These are phyloP conservation scores for Salix exigua DNA, from an alignment of 345 rosid genomes.

Conservation along the genomic window DNA sequence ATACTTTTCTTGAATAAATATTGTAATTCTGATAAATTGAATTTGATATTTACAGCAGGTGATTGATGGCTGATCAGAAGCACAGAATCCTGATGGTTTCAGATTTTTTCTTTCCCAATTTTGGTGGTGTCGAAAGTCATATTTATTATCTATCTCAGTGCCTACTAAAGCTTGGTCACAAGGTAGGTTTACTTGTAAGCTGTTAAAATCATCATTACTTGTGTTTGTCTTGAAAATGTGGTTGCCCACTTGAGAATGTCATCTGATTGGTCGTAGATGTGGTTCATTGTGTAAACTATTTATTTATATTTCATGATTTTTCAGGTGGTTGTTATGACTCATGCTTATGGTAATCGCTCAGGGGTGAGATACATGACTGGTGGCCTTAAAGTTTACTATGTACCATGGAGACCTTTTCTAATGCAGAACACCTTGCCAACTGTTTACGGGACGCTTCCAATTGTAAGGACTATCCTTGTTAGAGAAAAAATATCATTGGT, in stretches of 20 bases:
- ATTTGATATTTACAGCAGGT: constrained; percentile 24
- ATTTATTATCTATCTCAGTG: constrained; percentile 91
- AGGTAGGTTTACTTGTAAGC: constrained; percentile 37
- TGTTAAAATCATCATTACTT: background rate
- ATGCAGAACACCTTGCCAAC: constrained; percentile 88
- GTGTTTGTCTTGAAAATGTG: background rate
- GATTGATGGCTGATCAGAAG: constrained; percentile 50
- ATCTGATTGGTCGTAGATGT: background rate
- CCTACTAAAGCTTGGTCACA: constrained; percentile 85
- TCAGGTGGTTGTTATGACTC: constrained; percentile 94
- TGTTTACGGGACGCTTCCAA: constrained; percentile 72
- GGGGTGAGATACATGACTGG: constrained; percentile 88
- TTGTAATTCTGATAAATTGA: background rate
- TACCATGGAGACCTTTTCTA: constrained; percentile 82
- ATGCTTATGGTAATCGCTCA: constrained; percentile 83
- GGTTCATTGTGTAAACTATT: background rate
- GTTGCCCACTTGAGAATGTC: background rate
- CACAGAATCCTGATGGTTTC: constrained; percentile 86
- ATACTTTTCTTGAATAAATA: too few species aligned
- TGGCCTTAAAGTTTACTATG: constrained; percentile 86
- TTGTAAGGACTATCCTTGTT: constrained; percentile 68
- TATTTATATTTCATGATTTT: constrained; percentile 11
- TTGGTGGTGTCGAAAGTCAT: constrained; percentile 95
- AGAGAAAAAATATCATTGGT: constrained; percentile 80
- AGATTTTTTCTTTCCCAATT: constrained; percentile 94